These are phyloP conservation scores for Eimeria brunetti DNA, from an alignment of 169 alveolate genomes.

Conservation along the genomic window DNA sequence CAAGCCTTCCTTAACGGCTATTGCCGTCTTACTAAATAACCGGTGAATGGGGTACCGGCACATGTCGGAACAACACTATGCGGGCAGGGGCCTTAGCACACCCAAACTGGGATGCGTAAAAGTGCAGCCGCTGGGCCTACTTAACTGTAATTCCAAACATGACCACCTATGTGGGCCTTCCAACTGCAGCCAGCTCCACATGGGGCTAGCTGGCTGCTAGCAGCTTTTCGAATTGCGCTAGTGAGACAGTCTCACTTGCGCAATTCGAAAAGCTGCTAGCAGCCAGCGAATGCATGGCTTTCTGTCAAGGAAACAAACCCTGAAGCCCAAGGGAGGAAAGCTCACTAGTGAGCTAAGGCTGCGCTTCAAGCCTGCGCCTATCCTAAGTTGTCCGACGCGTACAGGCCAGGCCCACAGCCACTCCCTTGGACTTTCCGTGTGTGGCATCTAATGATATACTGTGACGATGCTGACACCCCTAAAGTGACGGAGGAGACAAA, in stretches of 20 bases:
- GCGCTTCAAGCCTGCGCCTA: background rate
- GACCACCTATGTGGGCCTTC: background rate
- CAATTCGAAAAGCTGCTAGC: background rate
- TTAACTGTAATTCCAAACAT: background rate
- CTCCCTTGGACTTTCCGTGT: conserved; percentile 10
- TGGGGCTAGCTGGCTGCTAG: no score
- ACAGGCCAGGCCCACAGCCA: conserved; percentile 3
- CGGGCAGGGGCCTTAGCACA: background rate
- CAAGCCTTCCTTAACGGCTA: background rate
- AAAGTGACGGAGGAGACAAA: background rate
- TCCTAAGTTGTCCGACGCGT: background rate
- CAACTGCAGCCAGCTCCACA: conserved; percentile 13
- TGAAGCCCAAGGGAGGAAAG: background rate
- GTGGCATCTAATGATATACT: background rate
- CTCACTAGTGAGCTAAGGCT: background rate
- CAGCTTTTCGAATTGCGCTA: no score
- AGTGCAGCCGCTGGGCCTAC: background rate
- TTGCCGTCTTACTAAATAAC: background rate
- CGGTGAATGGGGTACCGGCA: background rate
- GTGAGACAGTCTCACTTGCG: conserved; percentile 12
- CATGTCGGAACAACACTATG: background rate
- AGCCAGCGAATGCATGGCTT: conserved; percentile 14
- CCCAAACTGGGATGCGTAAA: conserved; percentile 3
- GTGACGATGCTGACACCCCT: background rate
- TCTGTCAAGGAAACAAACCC: conserved; percentile 3